phyloP scores from a whole-genome alignment of 2,329 filamentous ascomycete species.

The Epichloe amarillans region DNA sequence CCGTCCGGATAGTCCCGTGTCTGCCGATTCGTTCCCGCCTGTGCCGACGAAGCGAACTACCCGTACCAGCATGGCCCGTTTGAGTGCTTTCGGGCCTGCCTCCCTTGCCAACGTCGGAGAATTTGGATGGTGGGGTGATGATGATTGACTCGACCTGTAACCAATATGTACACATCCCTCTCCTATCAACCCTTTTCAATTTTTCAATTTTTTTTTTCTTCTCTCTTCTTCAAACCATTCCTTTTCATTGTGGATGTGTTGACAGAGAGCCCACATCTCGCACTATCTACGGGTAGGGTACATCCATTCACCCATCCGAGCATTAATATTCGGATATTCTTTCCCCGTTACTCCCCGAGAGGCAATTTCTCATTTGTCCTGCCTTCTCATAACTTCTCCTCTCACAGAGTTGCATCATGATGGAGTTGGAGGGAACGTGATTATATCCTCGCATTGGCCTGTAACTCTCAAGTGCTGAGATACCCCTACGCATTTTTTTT shows the following conservation, averaged over 20 bases:
- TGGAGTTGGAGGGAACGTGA: neutral
- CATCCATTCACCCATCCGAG: neutral
- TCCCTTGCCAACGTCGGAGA: constrained; percentile 13
- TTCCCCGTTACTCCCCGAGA: neutral
- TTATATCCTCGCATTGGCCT: neutral
- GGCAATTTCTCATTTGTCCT: neutral
- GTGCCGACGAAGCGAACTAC: constrained; percentile 12
- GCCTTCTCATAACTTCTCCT: neutral
- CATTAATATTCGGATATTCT: neutral
- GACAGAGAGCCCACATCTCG: neutral
- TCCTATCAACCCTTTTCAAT: neutral
- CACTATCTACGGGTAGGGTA: neutral
- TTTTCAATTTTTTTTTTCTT: neutral
- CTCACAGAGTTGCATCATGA: neutral
- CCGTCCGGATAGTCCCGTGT: constrained; percentile 29
- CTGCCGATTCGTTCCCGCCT: constrained; percentile 18
- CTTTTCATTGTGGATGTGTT: neutral
- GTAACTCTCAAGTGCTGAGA: constrained; percentile 2
- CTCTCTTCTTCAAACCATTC: neutral
- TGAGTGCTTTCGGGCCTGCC: constrained; percentile 19
- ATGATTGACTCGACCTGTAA: constrained; percentile 15
- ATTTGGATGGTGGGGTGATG: constrained; percentile 28
- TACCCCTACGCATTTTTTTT: neutral
- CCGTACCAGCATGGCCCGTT: constrained; percentile 24
- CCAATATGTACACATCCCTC: neutral